phyloP scores from a whole-genome alignment of 305 asterid genomes.

The Fraxinus dipetala region DNA sequence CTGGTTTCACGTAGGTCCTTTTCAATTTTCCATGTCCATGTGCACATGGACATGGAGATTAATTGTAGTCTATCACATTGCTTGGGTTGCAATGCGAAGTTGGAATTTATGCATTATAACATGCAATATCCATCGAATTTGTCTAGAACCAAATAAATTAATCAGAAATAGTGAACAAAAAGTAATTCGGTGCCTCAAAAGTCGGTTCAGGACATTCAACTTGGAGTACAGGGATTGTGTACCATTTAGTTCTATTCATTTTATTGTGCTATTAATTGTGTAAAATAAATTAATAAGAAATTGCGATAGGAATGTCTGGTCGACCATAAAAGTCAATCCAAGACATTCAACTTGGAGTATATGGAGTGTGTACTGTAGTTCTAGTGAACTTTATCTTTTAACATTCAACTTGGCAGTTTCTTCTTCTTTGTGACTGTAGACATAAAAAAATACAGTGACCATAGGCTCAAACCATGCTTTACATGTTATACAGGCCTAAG shows the following conservation, averaged over 20 bases:
- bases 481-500: not conserved
- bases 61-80: not conserved
- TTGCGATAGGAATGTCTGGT: not conserved
- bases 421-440: not conserved
- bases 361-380: not conserved
- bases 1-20: not conserved
- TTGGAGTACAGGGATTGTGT: not conserved
- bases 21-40: not conserved
- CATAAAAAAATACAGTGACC: not conserved
- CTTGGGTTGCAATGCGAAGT: not conserved
- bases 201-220: not conserved
- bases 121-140: constrained; percentile 1
- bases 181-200: not conserved
- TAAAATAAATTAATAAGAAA: not conserved
- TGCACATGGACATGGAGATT: not conserved
- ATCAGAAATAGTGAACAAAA: not conserved
- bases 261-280: not conserved
- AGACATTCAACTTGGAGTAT: not conserved
- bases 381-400: not conserved
- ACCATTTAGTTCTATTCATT: not conserved
- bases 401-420: not conserved
- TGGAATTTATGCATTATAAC: not conserved
- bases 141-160: not conserved
- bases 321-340: not conserved
- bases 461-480: not conserved